phyloP scores from a whole-genome alignment of 306 rosid species.

The Glycine soja region DNA sequence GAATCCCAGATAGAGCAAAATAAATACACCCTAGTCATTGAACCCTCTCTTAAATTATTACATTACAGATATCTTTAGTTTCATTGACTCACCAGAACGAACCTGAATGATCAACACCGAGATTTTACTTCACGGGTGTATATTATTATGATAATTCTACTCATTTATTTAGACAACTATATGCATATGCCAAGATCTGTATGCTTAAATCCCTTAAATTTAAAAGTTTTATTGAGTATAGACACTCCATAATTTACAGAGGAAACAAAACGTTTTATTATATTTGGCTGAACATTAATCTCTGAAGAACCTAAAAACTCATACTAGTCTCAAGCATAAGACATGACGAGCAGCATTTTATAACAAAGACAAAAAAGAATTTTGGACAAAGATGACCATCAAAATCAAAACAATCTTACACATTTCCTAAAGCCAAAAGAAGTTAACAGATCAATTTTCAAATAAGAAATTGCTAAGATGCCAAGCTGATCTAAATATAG shows the following conservation, averaged over 20 bases:
- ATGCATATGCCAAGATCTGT: background rate
- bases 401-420: constrained; percentile 13
- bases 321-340: background rate
- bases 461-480: background rate
- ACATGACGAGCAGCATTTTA: background rate
- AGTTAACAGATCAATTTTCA: constrained; percentile 1
- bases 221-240: background rate
- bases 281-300: background rate
- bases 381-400: background rate
- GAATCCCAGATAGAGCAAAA: background rate
- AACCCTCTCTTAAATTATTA: background rate
- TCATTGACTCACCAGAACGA: background rate
- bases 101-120: background rate
- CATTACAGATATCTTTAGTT: constrained; percentile 1
- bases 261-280: background rate
- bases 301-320: background rate
- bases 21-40: background rate
- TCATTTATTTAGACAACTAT: constrained; percentile 2
- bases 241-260: background rate
- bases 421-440: constrained; percentile 21
- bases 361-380: constrained; percentile 1
- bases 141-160: background rate
- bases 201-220: background rate
- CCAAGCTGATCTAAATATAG: constrained; percentile 21
- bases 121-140: background rate